Conservation (phyloP, 345 rosid genomes). For the Aquilaria sinensis region DNA sequence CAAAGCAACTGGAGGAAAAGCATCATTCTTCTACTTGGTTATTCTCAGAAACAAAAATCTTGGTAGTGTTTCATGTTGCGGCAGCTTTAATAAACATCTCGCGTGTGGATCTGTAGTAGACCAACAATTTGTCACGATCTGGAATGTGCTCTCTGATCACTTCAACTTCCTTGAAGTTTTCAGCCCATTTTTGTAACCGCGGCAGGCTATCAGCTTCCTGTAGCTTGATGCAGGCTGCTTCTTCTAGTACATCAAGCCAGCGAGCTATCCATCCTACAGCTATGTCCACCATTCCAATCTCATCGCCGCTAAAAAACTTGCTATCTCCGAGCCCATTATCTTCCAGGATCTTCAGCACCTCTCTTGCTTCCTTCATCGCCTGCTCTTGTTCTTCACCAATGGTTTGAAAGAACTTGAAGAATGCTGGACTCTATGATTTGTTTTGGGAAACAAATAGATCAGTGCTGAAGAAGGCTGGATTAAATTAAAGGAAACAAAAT, state of each 20-base stretch:
- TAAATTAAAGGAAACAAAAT: neutral
- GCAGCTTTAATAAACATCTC: conserved; percentile 16
- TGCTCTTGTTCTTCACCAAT: conserved; percentile 26
- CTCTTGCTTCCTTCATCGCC: conserved; percentile 20
- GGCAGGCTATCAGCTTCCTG: conserved; percentile 23
- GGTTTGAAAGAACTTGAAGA: conserved; percentile 15
- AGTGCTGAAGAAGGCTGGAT: too few species aligned
- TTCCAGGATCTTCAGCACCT: conserved; percentile 14
- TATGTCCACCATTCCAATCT: conserved; percentile 18
- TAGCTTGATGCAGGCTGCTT: conserved; percentile 19
- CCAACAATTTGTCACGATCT: conserved; percentile 12
- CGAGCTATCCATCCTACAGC: conserved; percentile 29
- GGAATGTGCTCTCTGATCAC: conserved; percentile 24
- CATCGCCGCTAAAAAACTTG: conserved; percentile 25
- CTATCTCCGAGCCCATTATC: conserved; percentile 18
- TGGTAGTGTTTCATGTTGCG: conserved; percentile 5
- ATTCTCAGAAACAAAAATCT: too few species aligned
- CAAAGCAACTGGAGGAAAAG: too few species aligned
- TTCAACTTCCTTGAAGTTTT: conserved; percentile 20
- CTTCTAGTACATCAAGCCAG: conserved; percentile 22
- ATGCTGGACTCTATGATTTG: conserved; percentile 7
- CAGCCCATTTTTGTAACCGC: conserved; percentile 21
- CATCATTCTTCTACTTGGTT: too few species aligned
- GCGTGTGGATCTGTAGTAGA: conserved; percentile 15
- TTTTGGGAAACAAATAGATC: neutral